Conservation (phyloP, 805 yeast species). For the Hanseniaspora valbyensis region DNA sequence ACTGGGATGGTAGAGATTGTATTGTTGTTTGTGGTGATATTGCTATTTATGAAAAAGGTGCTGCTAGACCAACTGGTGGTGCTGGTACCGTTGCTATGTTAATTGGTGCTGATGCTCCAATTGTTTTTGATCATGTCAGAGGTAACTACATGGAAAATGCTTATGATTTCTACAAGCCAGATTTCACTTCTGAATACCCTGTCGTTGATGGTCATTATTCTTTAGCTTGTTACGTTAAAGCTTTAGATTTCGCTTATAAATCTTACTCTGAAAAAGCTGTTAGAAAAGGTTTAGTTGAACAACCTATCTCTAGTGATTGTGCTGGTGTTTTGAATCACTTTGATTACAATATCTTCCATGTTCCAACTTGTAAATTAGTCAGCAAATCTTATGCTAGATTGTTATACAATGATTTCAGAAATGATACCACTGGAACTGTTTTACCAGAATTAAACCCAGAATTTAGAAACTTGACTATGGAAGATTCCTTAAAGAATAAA, state of each 20-base stretch:
- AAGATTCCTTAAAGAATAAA: slow-evolving; percentile 67
- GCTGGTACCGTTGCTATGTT: slow-evolving; percentile 91
- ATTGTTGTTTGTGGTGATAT: slow-evolving; percentile 95
- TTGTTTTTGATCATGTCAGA: slow-evolving; percentile 78
- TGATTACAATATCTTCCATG: slow-evolving; percentile 94
- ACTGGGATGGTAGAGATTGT: slow-evolving; percentile 98
- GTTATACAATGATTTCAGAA: slow-evolving; percentile 73
- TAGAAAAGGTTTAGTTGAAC: slow-evolving; percentile 37
- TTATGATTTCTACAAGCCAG: slow-evolving; percentile 96
- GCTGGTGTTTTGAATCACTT: slow-evolving; percentile 65
- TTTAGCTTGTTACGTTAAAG: slow-evolving; percentile 83
- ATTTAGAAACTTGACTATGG: slow-evolving; percentile 32
- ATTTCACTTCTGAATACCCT: slow-evolving; percentile 92
- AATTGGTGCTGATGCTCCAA: slow-evolving; percentile 96
- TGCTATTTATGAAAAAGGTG: slow-evolving; percentile 92
- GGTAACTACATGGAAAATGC: slow-evolving; percentile 95
- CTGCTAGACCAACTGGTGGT: slow-evolving; percentile 99
- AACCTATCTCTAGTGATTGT: slow-evolving; percentile 39
- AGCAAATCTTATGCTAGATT: slow-evolving; percentile 86
- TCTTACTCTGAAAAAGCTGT: slow-evolving; percentile 68
- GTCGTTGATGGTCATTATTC: slow-evolving; percentile 96
- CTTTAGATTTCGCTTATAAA: slow-evolving; percentile 77
- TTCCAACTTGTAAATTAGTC: slow-evolving; percentile 94
- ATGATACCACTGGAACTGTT: slow-evolving; percentile 42
- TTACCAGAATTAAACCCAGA: slow-evolving; percentile 48